Conservation (phyloP, 352 stramenopile species). For the Phytophthora rubi region DNA sequence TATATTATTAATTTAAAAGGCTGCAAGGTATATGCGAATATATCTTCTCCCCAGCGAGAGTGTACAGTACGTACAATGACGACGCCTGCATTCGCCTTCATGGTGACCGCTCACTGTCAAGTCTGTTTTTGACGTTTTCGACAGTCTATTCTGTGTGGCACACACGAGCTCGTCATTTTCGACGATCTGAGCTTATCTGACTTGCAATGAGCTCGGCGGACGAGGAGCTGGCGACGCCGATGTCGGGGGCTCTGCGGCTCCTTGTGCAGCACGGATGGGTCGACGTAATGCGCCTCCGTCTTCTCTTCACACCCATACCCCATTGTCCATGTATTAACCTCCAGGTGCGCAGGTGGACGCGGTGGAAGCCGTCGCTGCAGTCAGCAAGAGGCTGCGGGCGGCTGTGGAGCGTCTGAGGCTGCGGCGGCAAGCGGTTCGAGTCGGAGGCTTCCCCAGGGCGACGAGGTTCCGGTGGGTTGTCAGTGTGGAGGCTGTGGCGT, state of each 20-base stretch:
- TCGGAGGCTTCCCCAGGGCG: slow-evolving; percentile 34
- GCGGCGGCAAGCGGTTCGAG: slow-evolving; percentile 27
- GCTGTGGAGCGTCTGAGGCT: slow-evolving; percentile 41
- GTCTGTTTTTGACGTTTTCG: background rate
- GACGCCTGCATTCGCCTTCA: slow-evolving; percentile 67
- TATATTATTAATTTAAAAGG: too few species aligned
- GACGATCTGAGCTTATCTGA: background rate
- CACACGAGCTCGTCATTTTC: background rate
- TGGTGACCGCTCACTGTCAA: slow-evolving; percentile 18
- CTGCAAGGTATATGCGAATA: too few species aligned
- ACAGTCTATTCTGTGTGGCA: background rate
- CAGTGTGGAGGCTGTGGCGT: background rate
- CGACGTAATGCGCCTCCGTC: slow-evolving; percentile 28
- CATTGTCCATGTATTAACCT: slow-evolving; percentile 3
- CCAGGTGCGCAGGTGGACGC: slow-evolving; percentile 33
- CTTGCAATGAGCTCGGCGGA: slow-evolving; percentile 20
- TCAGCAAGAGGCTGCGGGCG: slow-evolving; percentile 28
- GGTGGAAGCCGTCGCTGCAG: slow-evolving; percentile 38
- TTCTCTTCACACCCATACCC: background rate
- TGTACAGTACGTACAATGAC: slow-evolving; percentile 50
- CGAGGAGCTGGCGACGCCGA: background rate
- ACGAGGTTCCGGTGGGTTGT: slow-evolving; percentile 39
- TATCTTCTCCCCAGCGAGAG: too few species aligned
- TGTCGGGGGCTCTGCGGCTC: slow-evolving; percentile 38
- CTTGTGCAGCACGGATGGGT: slow-evolving; percentile 50